These are phyloP conservation scores for Sugiyamaella qingdaonensis DNA, from an alignment of 805 yeast species.

Conservation along the genomic window DNA sequence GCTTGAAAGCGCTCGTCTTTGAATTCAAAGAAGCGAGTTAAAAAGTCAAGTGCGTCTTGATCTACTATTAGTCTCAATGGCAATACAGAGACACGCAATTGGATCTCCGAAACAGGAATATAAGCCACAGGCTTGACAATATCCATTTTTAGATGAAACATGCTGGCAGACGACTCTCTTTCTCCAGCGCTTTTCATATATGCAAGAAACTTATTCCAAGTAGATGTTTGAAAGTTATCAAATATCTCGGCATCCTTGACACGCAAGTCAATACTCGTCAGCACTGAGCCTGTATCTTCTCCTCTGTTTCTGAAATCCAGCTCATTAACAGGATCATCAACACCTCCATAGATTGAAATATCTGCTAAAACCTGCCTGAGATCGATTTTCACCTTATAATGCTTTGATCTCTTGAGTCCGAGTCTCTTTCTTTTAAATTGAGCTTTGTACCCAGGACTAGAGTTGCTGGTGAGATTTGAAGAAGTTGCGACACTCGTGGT, in stretches of 20 bases:
- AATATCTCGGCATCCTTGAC: conserved; percentile 55
- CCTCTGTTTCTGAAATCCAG: not conserved
- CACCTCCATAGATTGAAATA: conserved; percentile 43
- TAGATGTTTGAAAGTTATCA: conserved; percentile 80
- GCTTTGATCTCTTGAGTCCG: conserved; percentile 59
- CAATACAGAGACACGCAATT: conserved; percentile 49
- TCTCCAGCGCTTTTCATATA: conserved; percentile 66
- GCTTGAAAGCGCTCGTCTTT: conserved; percentile 58
- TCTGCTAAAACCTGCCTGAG: conserved; percentile 49
- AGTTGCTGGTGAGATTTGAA: not conserved
- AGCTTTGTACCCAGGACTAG: not conserved
- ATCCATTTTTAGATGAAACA: conserved; percentile 51
- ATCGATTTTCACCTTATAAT: conserved; percentile 56
- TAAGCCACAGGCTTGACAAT: conserved; percentile 61
- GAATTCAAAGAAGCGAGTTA: conserved; percentile 76
- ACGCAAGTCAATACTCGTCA: conserved; percentile 47
- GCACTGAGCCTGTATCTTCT: conserved; percentile 38
- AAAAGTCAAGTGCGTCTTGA: conserved; percentile 86
- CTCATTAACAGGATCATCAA: conserved; percentile 34
- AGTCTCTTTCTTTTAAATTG: conserved; percentile 30
- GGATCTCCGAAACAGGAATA: conserved; percentile 66
- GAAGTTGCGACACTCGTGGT: conserved; percentile 16
- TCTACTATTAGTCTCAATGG: conserved; percentile 85
- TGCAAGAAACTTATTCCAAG: conserved; percentile 83
- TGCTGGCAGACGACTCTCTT: conserved; percentile 62